A percentile compares a stretch with the other conserved stretches of the same genome.
phyloP scores from a whole-genome alignment of 75 land plant species.

The Pinus albicaulis region DNA sequence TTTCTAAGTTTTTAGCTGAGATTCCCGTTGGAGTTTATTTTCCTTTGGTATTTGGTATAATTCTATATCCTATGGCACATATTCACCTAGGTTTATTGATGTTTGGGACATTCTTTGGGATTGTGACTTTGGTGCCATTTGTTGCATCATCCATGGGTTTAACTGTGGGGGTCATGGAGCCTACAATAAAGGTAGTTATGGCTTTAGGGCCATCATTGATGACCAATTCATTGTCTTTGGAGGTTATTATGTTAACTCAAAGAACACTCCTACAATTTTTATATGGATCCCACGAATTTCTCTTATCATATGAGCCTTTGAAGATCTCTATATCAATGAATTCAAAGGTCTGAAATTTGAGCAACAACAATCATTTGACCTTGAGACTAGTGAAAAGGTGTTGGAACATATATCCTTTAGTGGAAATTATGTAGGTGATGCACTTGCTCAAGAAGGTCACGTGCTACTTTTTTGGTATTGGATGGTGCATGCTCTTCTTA shows the following conservation, averaged over 20 bases:
- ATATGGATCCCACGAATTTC: constrained; percentile 96
- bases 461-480: constrained; percentile 89
- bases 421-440: constrained; percentile 61
- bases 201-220: constrained; percentile 97
- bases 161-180: constrained; percentile 96
- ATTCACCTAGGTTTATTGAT: constrained; percentile 78
- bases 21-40: constrained; percentile 94
- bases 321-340: constrained; percentile 93
- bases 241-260: constrained; percentile 96
- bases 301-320: constrained; percentile 98
- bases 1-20: constrained; percentile 91
- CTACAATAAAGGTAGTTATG: constrained; percentile 98
- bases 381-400: constrained; percentile 92
- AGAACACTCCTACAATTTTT: constrained; percentile 87
- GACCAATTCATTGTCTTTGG: constrained; percentile 99
- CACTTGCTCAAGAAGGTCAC: constrained; percentile 74
- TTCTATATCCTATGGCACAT: constrained; percentile 96
- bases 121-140: constrained; percentile 90
- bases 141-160: constrained; percentile 99
- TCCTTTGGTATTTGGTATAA: constrained; percentile 88
- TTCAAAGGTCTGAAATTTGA: constrained; percentile 89
- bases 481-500: constrained; percentile 71
- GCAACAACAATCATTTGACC: constrained; percentile 68
- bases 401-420: background rate
- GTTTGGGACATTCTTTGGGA: constrained; percentile 81